Evolutionary conservation across 371 early-diverging fungal genomes (phyloP), one percentile per base, ranked within the genome.

Genomic region (Mortierella sp.): DNA sequence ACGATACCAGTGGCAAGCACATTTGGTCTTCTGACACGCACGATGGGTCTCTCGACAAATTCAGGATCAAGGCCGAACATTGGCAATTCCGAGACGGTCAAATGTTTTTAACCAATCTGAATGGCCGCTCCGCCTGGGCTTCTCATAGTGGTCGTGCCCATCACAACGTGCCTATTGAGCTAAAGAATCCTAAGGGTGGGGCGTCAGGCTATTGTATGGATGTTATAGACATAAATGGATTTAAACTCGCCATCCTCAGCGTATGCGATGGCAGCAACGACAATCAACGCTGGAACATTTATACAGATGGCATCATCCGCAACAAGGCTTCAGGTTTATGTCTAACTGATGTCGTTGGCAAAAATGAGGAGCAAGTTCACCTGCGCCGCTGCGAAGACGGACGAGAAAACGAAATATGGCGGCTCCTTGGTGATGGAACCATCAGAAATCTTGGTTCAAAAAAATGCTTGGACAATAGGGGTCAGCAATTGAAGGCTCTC

Each of bases 1-100:
- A 77, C 71, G 77, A 77, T 28, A 26, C 9, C 0, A 71, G 11
- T 0, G 77, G 77, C 26, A 38, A 6, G 47, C 26, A 44, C 45
- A 73, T 11, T 3, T 73, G 74, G 74, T 9, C 34, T 28, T 55
- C 74, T n/a, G 10, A 42, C 42, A 42, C 16, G 8, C 21, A 57
- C 54, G 19, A 42, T n/a, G 44, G 44, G 11, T 50, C 57, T 55
- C 9, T 16, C 9, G 48, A 2, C 48, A 55, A 21, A 2, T 55
- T 55, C 7, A n/a, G 55, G 55, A n/a, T 24, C 9, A 21, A 55
- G 24, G 8, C n/a, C n/a, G n/a, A 5, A 2, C 5, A 24, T n/a
- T 55, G 55, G 55, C n/a, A 55, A n/a, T 55, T 55, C 21, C 14
- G 24, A 54, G 54, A 24, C 21, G 54, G 54, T 24, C 54, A 54